These are phyloP conservation scores for Aspergillus ustus DNA, from an alignment of 2,329 filamentous ascomycete genomes.

Conservation along the genomic window DNA sequence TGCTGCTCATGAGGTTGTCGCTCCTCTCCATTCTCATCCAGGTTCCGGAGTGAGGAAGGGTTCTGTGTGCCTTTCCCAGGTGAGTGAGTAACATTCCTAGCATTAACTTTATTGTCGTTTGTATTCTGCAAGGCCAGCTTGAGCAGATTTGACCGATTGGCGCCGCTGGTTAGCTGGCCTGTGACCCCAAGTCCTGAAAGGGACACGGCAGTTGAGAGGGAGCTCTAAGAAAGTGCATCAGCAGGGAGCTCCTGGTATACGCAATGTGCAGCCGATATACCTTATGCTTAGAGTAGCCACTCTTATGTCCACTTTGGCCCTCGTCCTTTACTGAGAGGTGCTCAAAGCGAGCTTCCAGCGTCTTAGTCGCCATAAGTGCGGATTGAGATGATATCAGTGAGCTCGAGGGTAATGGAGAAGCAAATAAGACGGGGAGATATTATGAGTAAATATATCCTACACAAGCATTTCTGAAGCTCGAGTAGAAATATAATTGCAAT, in stretches of 20 bases:
- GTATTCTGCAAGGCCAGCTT: constrained; percentile 84
- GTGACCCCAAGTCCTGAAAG: constrained; percentile 53
- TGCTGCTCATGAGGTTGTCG: constrained; percentile 62
- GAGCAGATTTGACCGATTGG: constrained; percentile 77
- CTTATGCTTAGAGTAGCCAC: constrained; percentile 74
- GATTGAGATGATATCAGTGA: constrained; percentile 9
- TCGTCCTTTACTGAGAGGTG: constrained; percentile 88
- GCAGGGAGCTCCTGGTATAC: constrained; percentile 14
- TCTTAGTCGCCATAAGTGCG: constrained; percentile 70
- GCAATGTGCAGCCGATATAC: constrained; percentile 51
- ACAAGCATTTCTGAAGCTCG: constrained; percentile 18
- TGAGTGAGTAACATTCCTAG: constrained; percentile 59
- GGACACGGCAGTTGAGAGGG: constrained; percentile 52
- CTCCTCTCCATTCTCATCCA: constrained; percentile 54
- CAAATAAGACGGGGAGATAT: constrained; percentile 13
- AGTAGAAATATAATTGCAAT: constrained; percentile 1
- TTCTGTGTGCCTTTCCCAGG: constrained; percentile 65
- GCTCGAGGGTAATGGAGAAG: constrained; percentile 12
- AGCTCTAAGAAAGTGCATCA: constrained; percentile 43
- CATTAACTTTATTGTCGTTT: constrained; percentile 64
- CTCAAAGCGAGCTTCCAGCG: constrained; percentile 86
- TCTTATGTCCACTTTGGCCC: constrained; percentile 67
- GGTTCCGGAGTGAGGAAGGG: constrained; percentile 40
- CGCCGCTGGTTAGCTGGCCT: constrained; percentile 50
- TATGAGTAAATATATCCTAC: constrained; percentile 10